Percentiles rank a stretch among this genome's conserved stretches.
Evolutionary conservation across 306 rosid species (phyloP).

Genomic region (Castanea mollissima): DNA sequence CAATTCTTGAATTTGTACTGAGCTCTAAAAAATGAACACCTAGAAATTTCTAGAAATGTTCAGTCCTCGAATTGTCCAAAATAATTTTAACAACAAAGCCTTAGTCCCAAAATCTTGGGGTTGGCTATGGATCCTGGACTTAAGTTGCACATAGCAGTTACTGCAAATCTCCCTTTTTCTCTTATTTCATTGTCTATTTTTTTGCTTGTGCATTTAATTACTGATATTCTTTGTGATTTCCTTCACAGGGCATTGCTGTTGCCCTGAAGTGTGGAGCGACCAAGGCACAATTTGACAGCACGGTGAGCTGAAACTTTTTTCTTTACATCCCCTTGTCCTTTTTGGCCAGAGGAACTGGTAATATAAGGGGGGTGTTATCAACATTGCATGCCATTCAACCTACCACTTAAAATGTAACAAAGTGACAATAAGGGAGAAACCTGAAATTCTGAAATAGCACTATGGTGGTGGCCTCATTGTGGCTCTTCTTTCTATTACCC

Average conservation of each 20-base stretch:
- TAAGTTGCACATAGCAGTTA: neutral
- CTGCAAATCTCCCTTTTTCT: neutral
- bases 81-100: no score
- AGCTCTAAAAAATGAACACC: neutral
- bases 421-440: neutral
- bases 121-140: no score
- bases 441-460: neutral
- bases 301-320: slow-evolving; percentile 48
- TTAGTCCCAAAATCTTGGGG: no score
- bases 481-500: neutral
- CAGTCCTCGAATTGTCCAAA: no score
- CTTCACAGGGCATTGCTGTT: slow-evolving; percentile 74
- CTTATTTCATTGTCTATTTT: neutral
- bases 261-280: slow-evolving; percentile 96
- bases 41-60: no score
- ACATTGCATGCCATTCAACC: neutral
- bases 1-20: neutral
- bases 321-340: neutral
- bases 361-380: neutral
- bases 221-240: slow-evolving; percentile 1
- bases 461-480: neutral
- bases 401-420: neutral
- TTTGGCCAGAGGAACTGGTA: neutral
- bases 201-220: neutral
- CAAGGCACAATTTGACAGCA: slow-evolving; percentile 88